Evolutionary conservation across 495 filamentous ascomycete genomes (phyloP), one percentile per base, ranked within the genome.

Genomic region (Hapsidospora chrysogenum): DNA sequence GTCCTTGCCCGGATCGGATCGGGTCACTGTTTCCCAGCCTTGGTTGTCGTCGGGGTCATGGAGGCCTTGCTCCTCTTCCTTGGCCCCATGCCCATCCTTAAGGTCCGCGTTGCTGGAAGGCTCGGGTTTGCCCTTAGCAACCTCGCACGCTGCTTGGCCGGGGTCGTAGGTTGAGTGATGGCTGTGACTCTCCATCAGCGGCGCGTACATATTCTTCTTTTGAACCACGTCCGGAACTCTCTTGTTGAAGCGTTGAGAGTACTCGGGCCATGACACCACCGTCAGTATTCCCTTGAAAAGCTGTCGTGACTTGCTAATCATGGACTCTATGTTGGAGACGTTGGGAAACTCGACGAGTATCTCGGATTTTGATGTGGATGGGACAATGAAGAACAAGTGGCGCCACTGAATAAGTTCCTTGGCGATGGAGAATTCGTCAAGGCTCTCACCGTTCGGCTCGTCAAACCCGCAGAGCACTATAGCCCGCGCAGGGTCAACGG

Each of bases 341-440:
- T 32, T 16, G 30, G 30, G 30, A 16, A 32, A 32, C 15, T 32
- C 30, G 3, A 32, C 30, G 15, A 32, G 9, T 16, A 32, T n/a
- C 4, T 32, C 30, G 13, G 4, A 10, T 8, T 3, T 11, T n/a
- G 7, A 16, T 32, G 4, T 17, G 7, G 30, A 17, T 16, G 11
- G 16, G 11, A 3, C 18, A 16, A 32, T 16, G 17, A 16, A 32
- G 30, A 32, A 32, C 9, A 32, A 11, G 16, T 16, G 30, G 10
- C 15, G 16, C 5, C 15, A 16, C 30, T 8, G n/a, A 6, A 32
- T 6, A 16, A 32, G 30, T 16, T 32, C 11, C 5, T 17, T n/a
- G 30, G 13, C n/a, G 30, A 17, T 32, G 14, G 17, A 32, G 15
- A 3, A 6, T 19, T 32, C 30, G 30, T 10, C 4, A 16, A 6